Conservation (phyloP, 805 yeast species). For the Metschnikowia arizonensis region DNA sequence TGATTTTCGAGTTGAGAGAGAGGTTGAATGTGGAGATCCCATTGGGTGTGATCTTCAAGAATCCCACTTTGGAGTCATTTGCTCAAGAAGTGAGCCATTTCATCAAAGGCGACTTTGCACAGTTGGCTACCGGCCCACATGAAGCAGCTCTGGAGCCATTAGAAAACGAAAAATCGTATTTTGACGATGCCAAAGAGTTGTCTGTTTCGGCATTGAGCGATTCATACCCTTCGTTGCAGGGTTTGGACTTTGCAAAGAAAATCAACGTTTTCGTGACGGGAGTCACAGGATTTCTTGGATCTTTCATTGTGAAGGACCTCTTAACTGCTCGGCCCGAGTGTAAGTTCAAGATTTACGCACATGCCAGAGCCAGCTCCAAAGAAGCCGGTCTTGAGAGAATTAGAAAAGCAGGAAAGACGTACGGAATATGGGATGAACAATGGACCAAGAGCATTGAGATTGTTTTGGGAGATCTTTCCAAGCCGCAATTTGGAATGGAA, state of each 20-base stretch:
- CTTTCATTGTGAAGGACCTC: conserved; percentile 78
- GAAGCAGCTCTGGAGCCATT: conserved; percentile 10
- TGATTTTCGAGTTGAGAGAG: conserved; percentile 90
- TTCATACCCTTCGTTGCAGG: conserved; percentile 44
- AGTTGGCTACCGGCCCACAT: conserved; percentile 31
- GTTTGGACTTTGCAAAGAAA: conserved; percentile 30
- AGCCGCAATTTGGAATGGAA: conserved; percentile 65
- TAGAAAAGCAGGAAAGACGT: conserved; percentile 68
- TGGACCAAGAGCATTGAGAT: conserved; percentile 59
- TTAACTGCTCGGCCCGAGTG: conserved; percentile 48
- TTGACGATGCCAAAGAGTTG: conserved; percentile 65
- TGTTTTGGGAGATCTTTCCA: conserved; percentile 78
- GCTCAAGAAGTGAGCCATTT: conserved; percentile 66
- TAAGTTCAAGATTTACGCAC: conserved; percentile 68
- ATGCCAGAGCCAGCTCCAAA: conserved; percentile 78
- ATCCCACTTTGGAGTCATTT: conserved; percentile 79
- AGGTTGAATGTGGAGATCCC: conserved; percentile 77
- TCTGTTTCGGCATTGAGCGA: conserved; percentile 37
- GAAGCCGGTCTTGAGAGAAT: conserved; percentile 74
- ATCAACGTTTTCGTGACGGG: conserved; percentile 85
- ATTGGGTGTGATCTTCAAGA: conserved; percentile 81
- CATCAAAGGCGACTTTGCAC: conserved; percentile 47
- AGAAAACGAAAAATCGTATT: conserved; percentile 39
- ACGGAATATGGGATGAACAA: conserved; percentile 71
- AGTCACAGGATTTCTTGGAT: conserved; percentile 93